Evolutionary conservation across 2,329 filamentous ascomycete species (phyloP).

Genomic region (Dothistroma pini): DNA sequence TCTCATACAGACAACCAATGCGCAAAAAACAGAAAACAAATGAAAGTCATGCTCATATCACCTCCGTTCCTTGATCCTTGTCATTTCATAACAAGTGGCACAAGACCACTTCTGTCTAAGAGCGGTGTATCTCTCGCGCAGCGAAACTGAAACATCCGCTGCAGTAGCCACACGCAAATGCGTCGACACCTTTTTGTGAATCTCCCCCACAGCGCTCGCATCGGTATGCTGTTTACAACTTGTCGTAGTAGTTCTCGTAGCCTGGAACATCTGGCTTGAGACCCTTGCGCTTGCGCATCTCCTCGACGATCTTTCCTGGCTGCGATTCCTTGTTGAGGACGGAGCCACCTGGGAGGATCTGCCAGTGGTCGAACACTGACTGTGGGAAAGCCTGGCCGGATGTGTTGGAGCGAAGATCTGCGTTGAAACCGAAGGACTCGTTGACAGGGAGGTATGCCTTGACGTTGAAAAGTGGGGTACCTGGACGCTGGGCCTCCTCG

Average conservation of each 20-base stretch:
- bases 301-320: constrained; percentile 76
- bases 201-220: constrained; percentile 16
- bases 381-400: constrained; percentile 99
- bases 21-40: constrained; percentile 21
- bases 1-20: constrained; percentile 20
- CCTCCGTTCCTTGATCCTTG: constrained; percentile 10
- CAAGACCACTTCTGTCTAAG: constrained; percentile 18
- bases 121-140: constrained; percentile 14
- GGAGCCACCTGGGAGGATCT: constrained; percentile 90
- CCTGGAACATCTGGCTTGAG: constrained; percentile 93
- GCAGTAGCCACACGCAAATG: constrained; percentile 22
- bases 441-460: constrained; percentile 96
- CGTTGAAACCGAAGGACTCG: constrained; percentile 99
- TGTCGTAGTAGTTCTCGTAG: constrained; percentile 67
- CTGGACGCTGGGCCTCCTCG: constrained; percentile 94
- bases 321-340: constrained; percentile 78
- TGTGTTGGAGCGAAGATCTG: constrained; percentile 88
- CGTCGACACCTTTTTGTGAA: constrained; percentile 17
- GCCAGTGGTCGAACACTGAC: constrained; percentile 98
- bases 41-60: constrained; percentile 21
- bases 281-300: constrained; percentile 99
- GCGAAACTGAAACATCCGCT: constrained; percentile 16
- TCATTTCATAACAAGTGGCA: constrained; percentile 17
- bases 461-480: constrained; percentile 99
- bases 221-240: constrained; percentile 30